These are phyloP conservation scores for Hypoxylon sp. DNA, from an alignment of 2,329 filamentous ascomycete species.

Conservation along the genomic window DNA sequence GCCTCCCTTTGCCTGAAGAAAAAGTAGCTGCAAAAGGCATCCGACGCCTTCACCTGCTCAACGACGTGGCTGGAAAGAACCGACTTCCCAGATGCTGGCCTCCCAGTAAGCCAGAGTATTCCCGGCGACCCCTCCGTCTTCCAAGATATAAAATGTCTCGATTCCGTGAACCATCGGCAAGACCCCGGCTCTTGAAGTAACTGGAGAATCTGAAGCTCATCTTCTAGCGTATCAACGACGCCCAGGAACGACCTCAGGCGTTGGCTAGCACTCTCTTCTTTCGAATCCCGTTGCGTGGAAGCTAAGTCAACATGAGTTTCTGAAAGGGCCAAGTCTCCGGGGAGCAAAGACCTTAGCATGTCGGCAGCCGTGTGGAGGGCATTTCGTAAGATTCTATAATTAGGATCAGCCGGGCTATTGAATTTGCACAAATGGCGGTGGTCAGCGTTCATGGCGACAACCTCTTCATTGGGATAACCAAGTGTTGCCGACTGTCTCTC, in stretches of 20 bases:
- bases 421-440: slow-evolving; percentile 56
- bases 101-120: slow-evolving; percentile 52
- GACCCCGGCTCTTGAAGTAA: background rate
- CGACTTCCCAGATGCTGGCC: slow-evolving; percentile 54
- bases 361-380: background rate
- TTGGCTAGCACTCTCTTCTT: too few species aligned
- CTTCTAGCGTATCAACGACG: too few species aligned
- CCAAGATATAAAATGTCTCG: background rate
- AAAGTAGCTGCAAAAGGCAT: slow-evolving; percentile 49
- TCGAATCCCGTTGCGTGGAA: too few species aligned
- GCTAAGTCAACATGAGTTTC: too few species aligned
- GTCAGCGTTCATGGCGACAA: slow-evolving; percentile 51
- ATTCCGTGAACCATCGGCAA: background rate
- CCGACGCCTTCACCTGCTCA: slow-evolving; percentile 42
- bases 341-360: too few species aligned
- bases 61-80: slow-evolving; percentile 52
- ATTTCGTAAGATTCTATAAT: slow-evolving; percentile 46
- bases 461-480: slow-evolving; percentile 48
- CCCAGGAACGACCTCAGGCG: too few species aligned
- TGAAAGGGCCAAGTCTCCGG: too few species aligned
- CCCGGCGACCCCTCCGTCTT: background rate
- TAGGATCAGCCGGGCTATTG: slow-evolving; percentile 48
- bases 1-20: slow-evolving; percentile 47
- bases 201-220: background rate
- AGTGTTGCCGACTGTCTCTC: slow-evolving; percentile 40